A percentile compares a stretch with the other conserved stretches of the same genome.
phyloP scores from a whole-genome alignment of 805 yeast species.

The Clavispora phyllophila region DNA sequence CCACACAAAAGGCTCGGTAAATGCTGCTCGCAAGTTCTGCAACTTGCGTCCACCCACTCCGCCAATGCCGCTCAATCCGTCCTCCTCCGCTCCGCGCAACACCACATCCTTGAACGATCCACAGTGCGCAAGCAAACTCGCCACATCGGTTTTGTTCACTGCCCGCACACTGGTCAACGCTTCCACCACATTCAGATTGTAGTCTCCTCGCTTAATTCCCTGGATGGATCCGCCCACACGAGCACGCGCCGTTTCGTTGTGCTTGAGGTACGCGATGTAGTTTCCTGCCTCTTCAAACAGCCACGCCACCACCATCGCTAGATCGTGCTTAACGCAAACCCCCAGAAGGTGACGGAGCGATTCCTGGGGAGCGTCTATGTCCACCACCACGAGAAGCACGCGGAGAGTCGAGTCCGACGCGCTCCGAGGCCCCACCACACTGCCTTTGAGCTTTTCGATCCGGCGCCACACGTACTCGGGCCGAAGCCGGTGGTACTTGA shows the following conservation, averaged over 20 bases:
- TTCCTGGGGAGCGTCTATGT: conserved; percentile 54
- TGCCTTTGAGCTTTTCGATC: conserved; percentile 38
- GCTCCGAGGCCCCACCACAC: conserved; percentile 8
- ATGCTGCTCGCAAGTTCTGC: conserved; percentile 32
- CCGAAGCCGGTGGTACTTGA: conserved; percentile 69
- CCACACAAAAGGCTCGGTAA: conserved; percentile 48
- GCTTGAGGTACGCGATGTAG: conserved; percentile 35
- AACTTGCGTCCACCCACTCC: conserved; percentile 49
- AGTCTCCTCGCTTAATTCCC: conserved; percentile 41
- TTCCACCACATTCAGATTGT: conserved; percentile 40
- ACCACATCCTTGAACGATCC: conserved; percentile 41
- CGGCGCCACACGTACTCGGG: conserved; percentile 69
- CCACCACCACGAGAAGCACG: conserved; percentile 60
- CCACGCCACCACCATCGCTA: conserved; percentile 50
- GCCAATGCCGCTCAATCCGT: conserved; percentile 28
- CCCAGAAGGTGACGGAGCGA: conserved; percentile 42
- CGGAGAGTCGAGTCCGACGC: conserved; percentile 39
- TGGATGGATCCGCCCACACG: conserved; percentile 32
- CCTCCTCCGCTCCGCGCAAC: conserved; percentile 20
- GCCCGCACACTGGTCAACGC: conserved; percentile 42
- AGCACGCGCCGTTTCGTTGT: conserved; percentile 30
- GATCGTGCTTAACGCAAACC: conserved; percentile 44
- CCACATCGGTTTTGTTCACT: conserved; percentile 51
- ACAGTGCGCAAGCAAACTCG: conserved; percentile 45
- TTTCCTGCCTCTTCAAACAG: conserved; percentile 45